These are phyloP conservation scores for Mortierella sp. DNA, from an alignment of 371 early-diverging fungal species.

Conservation along the genomic window DNA sequence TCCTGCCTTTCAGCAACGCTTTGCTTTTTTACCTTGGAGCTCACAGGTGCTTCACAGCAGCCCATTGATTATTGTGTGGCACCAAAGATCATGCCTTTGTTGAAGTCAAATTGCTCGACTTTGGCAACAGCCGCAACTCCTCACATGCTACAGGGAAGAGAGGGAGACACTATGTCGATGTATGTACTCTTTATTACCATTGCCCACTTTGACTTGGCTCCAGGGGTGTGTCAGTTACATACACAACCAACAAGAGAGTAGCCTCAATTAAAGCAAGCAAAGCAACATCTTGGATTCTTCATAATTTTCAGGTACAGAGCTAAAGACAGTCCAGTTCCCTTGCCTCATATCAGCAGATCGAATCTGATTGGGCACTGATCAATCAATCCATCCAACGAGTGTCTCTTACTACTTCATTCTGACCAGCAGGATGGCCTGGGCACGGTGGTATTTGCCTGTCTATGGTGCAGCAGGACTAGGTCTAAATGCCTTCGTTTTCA, in stretches of 20 bases:
- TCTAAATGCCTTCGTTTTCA: not conserved
- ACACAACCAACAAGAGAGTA: no score
- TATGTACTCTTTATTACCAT: no score
- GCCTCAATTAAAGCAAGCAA: not conserved
- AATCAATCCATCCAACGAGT: not conserved
- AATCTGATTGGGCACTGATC: slow-evolving; percentile 8
- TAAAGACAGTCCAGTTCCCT: not conserved
- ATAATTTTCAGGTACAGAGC: slow-evolving; percentile 4
- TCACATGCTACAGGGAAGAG: no score
- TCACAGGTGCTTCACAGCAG: no score
- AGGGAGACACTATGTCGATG: no score
- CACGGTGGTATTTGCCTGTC: not conserved
- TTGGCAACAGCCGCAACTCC: no score
- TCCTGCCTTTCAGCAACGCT: not conserved
- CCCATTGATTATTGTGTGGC: no score
- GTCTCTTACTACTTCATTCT: not conserved
- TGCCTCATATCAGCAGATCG: not conserved
- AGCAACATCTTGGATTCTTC: no score
- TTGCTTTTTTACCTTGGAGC: not conserved
- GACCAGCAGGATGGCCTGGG: not conserved
- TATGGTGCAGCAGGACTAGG: not conserved
- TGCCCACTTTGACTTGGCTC: no score
- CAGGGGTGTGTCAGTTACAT: no score
- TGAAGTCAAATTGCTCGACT: no score
- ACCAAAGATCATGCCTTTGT: no score